These are phyloP conservation scores for Musa troglodytarum DNA, from an alignment of 176 grass and related monocot species.

Conservation along the genomic window DNA sequence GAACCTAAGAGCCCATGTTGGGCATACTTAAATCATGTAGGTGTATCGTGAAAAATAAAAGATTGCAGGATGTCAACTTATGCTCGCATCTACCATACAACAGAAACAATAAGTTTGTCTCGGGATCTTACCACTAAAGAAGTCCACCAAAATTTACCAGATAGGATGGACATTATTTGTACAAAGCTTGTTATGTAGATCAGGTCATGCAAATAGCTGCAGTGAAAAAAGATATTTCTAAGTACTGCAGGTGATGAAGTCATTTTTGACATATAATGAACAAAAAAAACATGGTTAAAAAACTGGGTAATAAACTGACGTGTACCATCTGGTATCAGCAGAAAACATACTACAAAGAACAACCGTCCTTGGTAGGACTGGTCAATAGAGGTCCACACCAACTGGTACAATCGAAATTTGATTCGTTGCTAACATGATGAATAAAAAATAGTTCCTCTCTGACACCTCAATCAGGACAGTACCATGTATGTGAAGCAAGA, in stretches of 20 bases:
- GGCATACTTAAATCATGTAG: no score
- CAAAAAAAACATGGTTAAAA: background rate
- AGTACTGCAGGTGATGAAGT: background rate
- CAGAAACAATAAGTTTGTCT: background rate
- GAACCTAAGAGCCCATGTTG: no score
- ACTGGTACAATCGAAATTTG: no score
- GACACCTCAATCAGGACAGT: background rate
- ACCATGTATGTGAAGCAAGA: background rate
- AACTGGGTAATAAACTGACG: background rate
- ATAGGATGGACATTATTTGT: conserved; percentile 73
- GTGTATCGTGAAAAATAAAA: background rate
- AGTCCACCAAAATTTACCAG: conserved; percentile 97
- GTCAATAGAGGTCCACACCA: no score
- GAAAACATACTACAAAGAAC: no score
- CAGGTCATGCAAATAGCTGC: conserved; percentile 88
- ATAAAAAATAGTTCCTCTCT: no score
- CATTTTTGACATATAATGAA: background rate
- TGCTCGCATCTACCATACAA: background rate
- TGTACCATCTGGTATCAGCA: no score
- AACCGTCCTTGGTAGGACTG: no score
- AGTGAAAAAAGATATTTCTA: background rate
- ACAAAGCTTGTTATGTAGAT: conserved; percentile 93
- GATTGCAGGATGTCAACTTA: background rate
- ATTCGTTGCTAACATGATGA: no score
- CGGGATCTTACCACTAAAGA: conserved; percentile 68